Conservation (phyloP, 2,329 filamentous ascomycete species). For the Corinectria fuckeliana region DNA sequence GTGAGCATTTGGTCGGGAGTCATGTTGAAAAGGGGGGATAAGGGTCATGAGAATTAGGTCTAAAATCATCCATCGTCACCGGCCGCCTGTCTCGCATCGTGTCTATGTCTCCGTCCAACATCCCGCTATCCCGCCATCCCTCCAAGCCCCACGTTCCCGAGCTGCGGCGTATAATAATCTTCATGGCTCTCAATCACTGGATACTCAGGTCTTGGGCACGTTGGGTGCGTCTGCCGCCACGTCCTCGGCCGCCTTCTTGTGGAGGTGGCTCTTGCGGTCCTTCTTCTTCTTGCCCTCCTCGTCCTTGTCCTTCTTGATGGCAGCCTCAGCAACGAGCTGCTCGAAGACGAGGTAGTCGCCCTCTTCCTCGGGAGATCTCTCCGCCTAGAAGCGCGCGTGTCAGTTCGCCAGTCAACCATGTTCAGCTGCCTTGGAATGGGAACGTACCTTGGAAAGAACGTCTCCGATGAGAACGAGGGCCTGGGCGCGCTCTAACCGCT, state of each 20-base stretch:
- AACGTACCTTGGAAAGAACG: constrained; percentile 82
- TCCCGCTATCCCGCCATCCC: constrained; percentile 19
- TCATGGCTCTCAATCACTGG: not conserved
- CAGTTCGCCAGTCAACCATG: not conserved
- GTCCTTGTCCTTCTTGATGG: constrained; percentile 92
- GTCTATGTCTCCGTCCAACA: constrained; percentile 9
- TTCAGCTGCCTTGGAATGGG: constrained; percentile 11
- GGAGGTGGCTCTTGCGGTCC: constrained; percentile 54
- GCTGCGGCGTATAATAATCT: not conserved
- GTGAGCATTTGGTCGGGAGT: not conserved
- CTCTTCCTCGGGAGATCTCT: constrained; percentile 92
- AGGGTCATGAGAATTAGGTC: constrained; percentile 37
- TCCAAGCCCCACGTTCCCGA: not conserved
- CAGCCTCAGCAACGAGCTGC: constrained; percentile 94
- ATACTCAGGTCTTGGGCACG: constrained; percentile 19
- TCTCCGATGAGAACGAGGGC: constrained; percentile 88
- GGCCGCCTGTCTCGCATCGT: constrained; percentile 27
- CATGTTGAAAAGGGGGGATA: constrained; percentile 4
- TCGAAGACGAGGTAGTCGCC: constrained; percentile 99
- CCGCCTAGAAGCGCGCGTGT: constrained; percentile 63
- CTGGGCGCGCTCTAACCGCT: constrained; percentile 89
- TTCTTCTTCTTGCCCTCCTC: constrained; percentile 71
- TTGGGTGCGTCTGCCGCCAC: constrained; percentile 37
- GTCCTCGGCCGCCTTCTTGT: constrained; percentile 38
- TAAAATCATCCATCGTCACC: constrained; percentile 34